Conservation (phyloP, 805 yeast species). For the Priceomyces haplophilus region DNA sequence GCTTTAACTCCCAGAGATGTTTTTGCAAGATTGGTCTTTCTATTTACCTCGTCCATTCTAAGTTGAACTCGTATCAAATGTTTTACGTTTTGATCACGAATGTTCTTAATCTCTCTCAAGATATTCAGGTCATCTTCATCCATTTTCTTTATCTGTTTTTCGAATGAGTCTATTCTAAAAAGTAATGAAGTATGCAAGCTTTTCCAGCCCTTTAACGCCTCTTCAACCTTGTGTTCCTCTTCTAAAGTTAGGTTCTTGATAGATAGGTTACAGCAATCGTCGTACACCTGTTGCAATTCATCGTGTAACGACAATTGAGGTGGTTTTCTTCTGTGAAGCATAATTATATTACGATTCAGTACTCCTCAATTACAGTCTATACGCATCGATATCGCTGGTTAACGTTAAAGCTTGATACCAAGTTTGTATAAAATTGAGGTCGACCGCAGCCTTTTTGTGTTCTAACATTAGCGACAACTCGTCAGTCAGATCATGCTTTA, state of each 20-base stretch:
- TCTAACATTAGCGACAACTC: not conserved
- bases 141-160: conserved; percentile 32
- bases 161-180: conserved; percentile 55
- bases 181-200: conserved; percentile 60
- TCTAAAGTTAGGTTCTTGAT: conserved; percentile 57
- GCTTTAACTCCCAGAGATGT: conserved; percentile 12
- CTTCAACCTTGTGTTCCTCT: conserved; percentile 48
- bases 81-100: conserved; percentile 42
- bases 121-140: conserved; percentile 22
- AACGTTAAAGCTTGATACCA: not conserved
- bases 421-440: not conserved
- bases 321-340: conserved; percentile 59
- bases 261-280: conserved; percentile 58
- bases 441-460: conserved; percentile 3
- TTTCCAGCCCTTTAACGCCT: conserved; percentile 72
- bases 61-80: conserved; percentile 41
- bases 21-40: conserved; percentile 18
- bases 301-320: conserved; percentile 50
- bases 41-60: conserved; percentile 34
- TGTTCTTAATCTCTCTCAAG: conserved; percentile 31
- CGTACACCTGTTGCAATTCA: conserved; percentile 57
- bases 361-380: not conserved
- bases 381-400: not conserved
- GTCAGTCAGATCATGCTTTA: not conserved
- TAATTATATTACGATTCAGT: conserved; percentile 12